Conservation (phyloP, 179 eudicot genomes). For the Nepenthes alata region DNA sequence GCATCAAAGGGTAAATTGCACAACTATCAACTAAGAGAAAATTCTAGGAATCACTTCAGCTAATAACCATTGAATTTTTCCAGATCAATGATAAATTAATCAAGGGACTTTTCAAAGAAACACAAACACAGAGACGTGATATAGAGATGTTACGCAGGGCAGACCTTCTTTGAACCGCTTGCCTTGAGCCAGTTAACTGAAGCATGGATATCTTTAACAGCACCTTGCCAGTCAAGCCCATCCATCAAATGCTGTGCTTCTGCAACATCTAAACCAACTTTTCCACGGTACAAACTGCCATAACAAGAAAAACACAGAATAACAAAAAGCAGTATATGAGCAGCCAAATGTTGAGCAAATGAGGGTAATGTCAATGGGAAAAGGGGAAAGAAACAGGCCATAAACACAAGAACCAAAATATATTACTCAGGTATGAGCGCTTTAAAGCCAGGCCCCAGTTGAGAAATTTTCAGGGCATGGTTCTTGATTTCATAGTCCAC, state of each 20-base stretch:
- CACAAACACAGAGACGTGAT: too few relatives aligned
- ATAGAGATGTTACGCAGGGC: neutral
- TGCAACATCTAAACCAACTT: slow-evolving; percentile 80
- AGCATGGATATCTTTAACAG: slow-evolving; percentile 82
- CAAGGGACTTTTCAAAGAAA: too few relatives aligned
- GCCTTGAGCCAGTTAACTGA: slow-evolving; percentile 92
- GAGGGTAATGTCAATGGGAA: neutral
- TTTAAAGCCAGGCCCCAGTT: slow-evolving; percentile 62
- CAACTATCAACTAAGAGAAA: too few relatives aligned
- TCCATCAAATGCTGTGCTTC: slow-evolving; percentile 96
- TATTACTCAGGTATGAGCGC: slow-evolving; percentile 82
- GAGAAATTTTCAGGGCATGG: slow-evolving; percentile 65
- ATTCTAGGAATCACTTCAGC: neutral
- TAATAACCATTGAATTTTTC: neutral
- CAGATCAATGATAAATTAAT: too few relatives aligned
- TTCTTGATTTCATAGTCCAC: slow-evolving; percentile 85
- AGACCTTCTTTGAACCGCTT: slow-evolving; percentile 78
- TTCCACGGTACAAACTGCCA: slow-evolving; percentile 77
- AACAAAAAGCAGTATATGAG: neutral
- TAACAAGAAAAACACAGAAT: neutral
- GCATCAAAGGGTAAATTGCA: too few relatives aligned
- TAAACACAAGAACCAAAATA: neutral
- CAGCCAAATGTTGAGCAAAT: neutral
- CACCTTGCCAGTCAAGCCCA: slow-evolving; percentile 87
- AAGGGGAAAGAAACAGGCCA: neutral